Percentiles rank a stretch among this genome's conserved stretches.
Evolutionary conservation across 176 grass and related monocot species (phyloP).

Genomic region (Paspalum notatum): DNA sequence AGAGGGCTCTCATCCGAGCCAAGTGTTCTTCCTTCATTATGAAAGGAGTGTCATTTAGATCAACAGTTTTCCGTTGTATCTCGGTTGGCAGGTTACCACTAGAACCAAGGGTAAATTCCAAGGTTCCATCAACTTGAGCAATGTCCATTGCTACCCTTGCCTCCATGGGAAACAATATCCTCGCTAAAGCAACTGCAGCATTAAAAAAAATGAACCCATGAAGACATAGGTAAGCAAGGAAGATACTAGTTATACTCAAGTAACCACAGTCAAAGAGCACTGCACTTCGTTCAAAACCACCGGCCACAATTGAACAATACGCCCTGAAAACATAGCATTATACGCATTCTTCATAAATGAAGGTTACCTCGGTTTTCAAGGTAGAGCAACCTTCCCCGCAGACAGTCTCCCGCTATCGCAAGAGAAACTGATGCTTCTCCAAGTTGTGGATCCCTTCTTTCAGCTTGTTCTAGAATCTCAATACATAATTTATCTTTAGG

Average conservation of each 20-base stretch:
- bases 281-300: not conserved
- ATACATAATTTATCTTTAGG: slow-evolving; percentile 71
- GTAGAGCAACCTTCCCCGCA: slow-evolving; percentile 65
- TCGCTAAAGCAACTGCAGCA: slow-evolving; percentile 85
- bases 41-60: slow-evolving; percentile 68
- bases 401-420: slow-evolving; percentile 59
- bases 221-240: not conserved
- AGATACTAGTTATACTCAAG: not conserved
- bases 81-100: slow-evolving; percentile 28
- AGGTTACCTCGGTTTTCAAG: slow-evolving; percentile 89
- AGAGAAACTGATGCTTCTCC: slow-evolving; percentile 85
- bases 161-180: slow-evolving; percentile 78
- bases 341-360: not conserved
- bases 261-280: not conserved
- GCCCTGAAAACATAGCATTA: not conserved
- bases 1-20: slow-evolving; percentile 75
- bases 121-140: slow-evolving; percentile 81
- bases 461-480: slow-evolving; percentile 81
- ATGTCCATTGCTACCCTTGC: slow-evolving; percentile 84
- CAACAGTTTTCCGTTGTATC: slow-evolving; percentile 39
- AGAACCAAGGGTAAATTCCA: slow-evolving; percentile 66
- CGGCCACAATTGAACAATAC: not conserved
- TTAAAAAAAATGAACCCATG: slow-evolving; percentile 15
- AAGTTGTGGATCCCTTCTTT: slow-evolving; percentile 65
- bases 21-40: slow-evolving; percentile 68